phyloP scores from a whole-genome alignment of 169 alveolate genomes.

The Theileria orientalis region DNA sequence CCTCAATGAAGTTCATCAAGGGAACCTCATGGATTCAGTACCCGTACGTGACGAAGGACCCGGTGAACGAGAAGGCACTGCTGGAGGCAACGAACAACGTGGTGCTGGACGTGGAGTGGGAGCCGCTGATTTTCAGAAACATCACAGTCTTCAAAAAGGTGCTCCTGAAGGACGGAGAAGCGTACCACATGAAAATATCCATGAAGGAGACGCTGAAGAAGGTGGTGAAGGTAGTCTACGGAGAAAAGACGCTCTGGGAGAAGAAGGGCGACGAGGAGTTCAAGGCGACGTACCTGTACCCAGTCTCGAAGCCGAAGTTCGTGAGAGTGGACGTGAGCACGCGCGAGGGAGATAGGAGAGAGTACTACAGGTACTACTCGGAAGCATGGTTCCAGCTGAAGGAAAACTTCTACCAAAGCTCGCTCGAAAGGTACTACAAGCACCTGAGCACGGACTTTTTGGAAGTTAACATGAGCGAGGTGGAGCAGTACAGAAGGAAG shows the following conservation, averaged over 20 bases:
- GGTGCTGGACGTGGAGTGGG: neutral
- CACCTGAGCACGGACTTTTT: neutral
- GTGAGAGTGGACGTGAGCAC: neutral
- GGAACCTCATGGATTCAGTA: neutral
- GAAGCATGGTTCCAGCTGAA: neutral
- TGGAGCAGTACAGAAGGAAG: neutral
- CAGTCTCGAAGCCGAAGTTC: slow-evolving; percentile 1
- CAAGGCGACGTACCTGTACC: neutral
- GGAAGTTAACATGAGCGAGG: neutral
- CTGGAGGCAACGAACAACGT: neutral
- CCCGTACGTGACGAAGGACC: neutral
- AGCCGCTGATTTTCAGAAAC: neutral
- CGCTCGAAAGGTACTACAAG: neutral
- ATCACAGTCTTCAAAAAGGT: neutral
- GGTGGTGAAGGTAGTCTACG: neutral
- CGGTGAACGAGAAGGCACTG: neutral
- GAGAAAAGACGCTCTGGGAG: neutral
- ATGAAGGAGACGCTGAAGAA: too few species aligned
- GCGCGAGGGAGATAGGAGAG: neutral
- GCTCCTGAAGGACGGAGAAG: neutral
- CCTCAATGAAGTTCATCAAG: neutral
- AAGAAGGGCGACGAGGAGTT: neutral
- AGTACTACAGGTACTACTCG: neutral
- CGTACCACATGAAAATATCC: neutral
- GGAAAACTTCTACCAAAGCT: neutral